Conservation (phyloP, 108 stramenopile species). For the Nitzschia palea region DNA sequence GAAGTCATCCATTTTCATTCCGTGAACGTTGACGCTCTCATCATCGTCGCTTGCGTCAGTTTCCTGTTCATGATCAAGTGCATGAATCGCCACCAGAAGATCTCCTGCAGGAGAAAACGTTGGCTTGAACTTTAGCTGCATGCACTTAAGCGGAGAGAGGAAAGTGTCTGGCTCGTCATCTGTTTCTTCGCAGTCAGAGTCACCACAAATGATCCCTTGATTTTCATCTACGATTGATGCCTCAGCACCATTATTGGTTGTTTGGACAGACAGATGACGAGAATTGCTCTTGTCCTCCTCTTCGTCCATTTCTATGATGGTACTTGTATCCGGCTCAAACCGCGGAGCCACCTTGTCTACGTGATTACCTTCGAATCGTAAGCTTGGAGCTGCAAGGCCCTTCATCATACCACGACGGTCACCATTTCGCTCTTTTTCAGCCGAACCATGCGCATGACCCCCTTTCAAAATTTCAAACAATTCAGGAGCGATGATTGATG, state of each 20-base stretch:
- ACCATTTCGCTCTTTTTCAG: too few species aligned
- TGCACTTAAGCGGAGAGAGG: conserved; percentile 6
- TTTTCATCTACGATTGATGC: background rate
- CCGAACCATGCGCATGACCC: too few species aligned
- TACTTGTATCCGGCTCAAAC: too few species aligned
- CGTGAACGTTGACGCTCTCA: background rate
- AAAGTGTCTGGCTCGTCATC: background rate
- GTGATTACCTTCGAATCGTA: background rate
- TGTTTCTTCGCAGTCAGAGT: conserved; percentile 9
- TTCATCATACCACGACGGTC: conserved; percentile 6
- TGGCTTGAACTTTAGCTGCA: conserved; percentile 6
- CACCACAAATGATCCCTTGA: background rate
- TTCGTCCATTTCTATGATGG: background rate
- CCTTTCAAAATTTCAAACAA: conserved; percentile 1
- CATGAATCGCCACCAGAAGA: background rate
- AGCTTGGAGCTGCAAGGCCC: background rate
- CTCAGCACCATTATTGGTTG: background rate
- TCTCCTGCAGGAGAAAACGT: background rate
- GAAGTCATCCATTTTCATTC: background rate
- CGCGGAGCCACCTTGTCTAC: background rate
- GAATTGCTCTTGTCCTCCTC: background rate
- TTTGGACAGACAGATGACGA: too few species aligned
- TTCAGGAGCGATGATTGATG: too few species aligned
- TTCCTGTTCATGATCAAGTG: background rate
- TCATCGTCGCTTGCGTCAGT: background rate